These are phyloP conservation scores for Pichia nakasei DNA, from an alignment of 805 yeast species.

Conservation along the genomic window DNA sequence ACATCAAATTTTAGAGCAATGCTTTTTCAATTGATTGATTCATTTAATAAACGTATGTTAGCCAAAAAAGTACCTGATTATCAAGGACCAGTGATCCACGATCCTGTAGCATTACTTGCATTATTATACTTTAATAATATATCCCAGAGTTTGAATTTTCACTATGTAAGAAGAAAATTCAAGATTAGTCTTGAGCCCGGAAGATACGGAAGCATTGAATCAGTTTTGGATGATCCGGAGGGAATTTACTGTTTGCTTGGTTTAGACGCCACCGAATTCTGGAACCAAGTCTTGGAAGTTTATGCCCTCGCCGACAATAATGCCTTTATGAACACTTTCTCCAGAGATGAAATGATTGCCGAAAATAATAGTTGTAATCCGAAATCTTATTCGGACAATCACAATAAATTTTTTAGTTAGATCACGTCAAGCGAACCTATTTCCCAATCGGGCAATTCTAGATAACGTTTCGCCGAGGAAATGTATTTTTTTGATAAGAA, in stretches of 20 bases:
- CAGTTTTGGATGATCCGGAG: conserved; percentile 12
- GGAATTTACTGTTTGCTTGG: conserved; percentile 35
- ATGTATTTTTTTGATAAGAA: no score
- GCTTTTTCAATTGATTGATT: conserved; percentile 45
- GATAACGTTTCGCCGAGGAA: not conserved
- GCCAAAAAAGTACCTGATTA: conserved; percentile 32
- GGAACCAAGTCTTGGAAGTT: conserved; percentile 35
- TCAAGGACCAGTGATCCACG: conserved; percentile 72
- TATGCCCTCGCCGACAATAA: conserved; percentile 29
- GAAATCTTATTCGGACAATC: not conserved
- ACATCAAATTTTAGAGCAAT: conserved; percentile 42
- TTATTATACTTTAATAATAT: conserved; percentile 37
- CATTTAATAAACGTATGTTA: conserved; percentile 38
- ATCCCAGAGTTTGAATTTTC: conserved; percentile 15
- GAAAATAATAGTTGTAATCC: not conserved
- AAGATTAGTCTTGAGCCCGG: conserved; percentile 9
- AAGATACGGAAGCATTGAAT: conserved; percentile 8
- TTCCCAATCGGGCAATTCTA: not conserved
- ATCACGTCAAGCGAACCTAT: not conserved
- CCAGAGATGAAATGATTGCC: conserved; percentile 6
- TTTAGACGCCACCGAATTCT: conserved; percentile 34
- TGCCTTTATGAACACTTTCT: conserved; percentile 13
- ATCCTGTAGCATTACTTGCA: conserved; percentile 62
- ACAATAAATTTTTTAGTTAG: no score
- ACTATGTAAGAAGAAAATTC: conserved; percentile 14